Evolutionary conservation across 352 stramenopile genomes (phyloP).

Genomic region (Globisporangium parvum): DNA sequence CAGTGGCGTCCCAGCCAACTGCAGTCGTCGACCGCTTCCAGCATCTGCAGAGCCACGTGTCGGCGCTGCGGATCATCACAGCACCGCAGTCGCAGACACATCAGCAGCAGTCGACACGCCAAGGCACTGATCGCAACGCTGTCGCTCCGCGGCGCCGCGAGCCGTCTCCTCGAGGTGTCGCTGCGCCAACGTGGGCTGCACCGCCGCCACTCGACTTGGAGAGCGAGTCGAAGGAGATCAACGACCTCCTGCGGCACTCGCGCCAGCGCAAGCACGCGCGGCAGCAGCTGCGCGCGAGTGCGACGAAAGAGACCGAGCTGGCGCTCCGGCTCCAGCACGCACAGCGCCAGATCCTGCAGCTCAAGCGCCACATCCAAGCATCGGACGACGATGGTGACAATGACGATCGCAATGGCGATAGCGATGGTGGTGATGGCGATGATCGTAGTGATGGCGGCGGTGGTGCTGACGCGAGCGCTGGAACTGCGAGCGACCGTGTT

Average conservation of each 20-base stretch:
- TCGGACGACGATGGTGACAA: not conserved
- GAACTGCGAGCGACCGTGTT: not conserved
- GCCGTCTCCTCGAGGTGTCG: not conserved
- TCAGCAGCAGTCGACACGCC: not conserved
- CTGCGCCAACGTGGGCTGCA: slow-evolving; percentile 12
- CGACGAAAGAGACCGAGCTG: slow-evolving; percentile 52
- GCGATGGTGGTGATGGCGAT: not conserved
- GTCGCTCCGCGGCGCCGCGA: not conserved
- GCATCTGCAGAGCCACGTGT: slow-evolving; percentile 30
- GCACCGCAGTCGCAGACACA: not conserved
- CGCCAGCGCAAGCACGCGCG: slow-evolving; percentile 26
- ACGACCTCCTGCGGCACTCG: slow-evolving; percentile 43
- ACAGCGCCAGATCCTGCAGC: slow-evolving; percentile 57
- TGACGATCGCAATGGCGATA: not conserved
- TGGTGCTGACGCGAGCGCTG: not conserved
- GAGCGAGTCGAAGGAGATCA: slow-evolving; percentile 53
- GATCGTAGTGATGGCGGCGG: not conserved
- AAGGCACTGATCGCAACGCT: not conserved
- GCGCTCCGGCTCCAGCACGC: slow-evolving; percentile 62
- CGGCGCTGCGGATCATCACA: slow-evolving; percentile 24
- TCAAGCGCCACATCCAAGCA: slow-evolving; percentile 59
- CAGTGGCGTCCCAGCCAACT: not conserved
- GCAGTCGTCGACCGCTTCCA: slow-evolving; percentile 21
- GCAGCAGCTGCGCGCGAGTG: slow-evolving; percentile 25
- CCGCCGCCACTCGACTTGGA: slow-evolving; percentile 25